Percentiles rank a stretch among this genome's conserved stretches.
These are phyloP conservation scores for Monosporascus ibericus DNA, from an alignment of 2,329 filamentous ascomycete species.

Conservation along the genomic window DNA sequence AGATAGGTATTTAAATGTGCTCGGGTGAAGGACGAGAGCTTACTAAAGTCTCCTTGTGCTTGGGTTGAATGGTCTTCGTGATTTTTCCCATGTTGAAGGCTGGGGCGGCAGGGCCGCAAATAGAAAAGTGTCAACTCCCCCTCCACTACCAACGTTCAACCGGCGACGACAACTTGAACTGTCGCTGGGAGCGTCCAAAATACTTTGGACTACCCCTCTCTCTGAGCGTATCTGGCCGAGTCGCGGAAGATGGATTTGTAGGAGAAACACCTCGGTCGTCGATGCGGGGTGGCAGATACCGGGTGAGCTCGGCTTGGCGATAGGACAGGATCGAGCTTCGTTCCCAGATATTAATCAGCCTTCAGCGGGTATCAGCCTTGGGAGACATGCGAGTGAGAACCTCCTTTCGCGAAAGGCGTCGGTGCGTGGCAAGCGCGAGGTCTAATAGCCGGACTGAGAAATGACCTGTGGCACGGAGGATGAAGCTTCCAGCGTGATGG, in stretches of 20 bases:
- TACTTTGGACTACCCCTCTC: slow-evolving; percentile 21
- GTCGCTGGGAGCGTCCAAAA: slow-evolving; percentile 22
- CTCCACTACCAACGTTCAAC: slow-evolving; percentile 46
- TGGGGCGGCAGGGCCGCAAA: slow-evolving; percentile 54
- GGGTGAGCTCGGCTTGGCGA: background rate
- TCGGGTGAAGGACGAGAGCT: slow-evolving; percentile 20
- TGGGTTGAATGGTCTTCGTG: slow-evolving; percentile 59
- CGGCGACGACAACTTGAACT: slow-evolving; percentile 34
- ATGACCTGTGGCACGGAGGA: background rate
- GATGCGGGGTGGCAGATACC: background rate
- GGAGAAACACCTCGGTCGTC: background rate
- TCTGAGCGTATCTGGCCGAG: background rate
- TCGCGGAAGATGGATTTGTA: background rate
- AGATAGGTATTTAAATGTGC: too few relatives aligned
- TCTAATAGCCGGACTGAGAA: background rate
- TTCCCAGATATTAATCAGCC: background rate
- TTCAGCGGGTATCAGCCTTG: background rate
- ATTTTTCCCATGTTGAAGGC: slow-evolving; percentile 61
- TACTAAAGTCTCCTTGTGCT: slow-evolving; percentile 63
- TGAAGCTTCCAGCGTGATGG: background rate
- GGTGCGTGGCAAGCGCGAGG: background rate
- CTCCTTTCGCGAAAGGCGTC: background rate
- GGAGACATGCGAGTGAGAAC: too few relatives aligned
- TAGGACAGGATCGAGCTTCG: background rate
- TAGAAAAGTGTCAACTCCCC: slow-evolving; percentile 40